phyloP scores from a whole-genome alignment of 371 early-diverging fungal genomes.

The Rhizopus arrhizus region DNA sequence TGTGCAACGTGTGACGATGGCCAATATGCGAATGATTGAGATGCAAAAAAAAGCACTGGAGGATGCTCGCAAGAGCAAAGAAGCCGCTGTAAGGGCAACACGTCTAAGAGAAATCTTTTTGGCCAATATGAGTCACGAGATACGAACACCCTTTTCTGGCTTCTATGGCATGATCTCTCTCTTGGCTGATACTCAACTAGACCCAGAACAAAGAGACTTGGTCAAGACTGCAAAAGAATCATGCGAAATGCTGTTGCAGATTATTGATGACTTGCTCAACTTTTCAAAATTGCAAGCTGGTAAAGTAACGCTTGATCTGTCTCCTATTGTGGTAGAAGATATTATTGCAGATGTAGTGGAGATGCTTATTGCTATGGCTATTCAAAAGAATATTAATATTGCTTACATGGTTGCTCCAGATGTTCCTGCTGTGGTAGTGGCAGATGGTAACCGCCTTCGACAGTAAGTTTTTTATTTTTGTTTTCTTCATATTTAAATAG shows the following conservation, averaged over 20 bases:
- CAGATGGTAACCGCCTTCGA: slow-evolving; percentile 52
- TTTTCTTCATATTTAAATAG: slow-evolving; percentile 3
- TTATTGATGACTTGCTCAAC: slow-evolving; percentile 66
- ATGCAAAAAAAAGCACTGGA: slow-evolving; percentile 52
- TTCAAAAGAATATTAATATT: slow-evolving; percentile 54
- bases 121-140: slow-evolving; percentile 63
- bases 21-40: slow-evolving; percentile 48
- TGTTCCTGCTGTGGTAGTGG: slow-evolving; percentile 43
- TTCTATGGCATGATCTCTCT: slow-evolving; percentile 64
- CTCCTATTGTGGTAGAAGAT: slow-evolving; percentile 54
- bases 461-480: slow-evolving; percentile 24
- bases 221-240: slow-evolving; percentile 62
- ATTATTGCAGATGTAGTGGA: slow-evolving; percentile 59
- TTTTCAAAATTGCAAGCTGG: slow-evolving; percentile 68
- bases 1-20: slow-evolving; percentile 45
- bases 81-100: slow-evolving; percentile 50
- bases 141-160: slow-evolving; percentile 61
- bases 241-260: slow-evolving; percentile 60
- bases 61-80: slow-evolving; percentile 48
- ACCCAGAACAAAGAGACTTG: slow-evolving; percentile 61
- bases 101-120: slow-evolving; percentile 55
- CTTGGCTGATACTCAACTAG: slow-evolving; percentile 53
- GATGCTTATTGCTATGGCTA: slow-evolving; percentile 56
- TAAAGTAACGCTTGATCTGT: slow-evolving; percentile 56
- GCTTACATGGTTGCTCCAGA: slow-evolving; percentile 45